phyloP scores from a whole-genome alignment of 2,329 filamentous ascomycete genomes.

The Cladosporium phlei region DNA sequence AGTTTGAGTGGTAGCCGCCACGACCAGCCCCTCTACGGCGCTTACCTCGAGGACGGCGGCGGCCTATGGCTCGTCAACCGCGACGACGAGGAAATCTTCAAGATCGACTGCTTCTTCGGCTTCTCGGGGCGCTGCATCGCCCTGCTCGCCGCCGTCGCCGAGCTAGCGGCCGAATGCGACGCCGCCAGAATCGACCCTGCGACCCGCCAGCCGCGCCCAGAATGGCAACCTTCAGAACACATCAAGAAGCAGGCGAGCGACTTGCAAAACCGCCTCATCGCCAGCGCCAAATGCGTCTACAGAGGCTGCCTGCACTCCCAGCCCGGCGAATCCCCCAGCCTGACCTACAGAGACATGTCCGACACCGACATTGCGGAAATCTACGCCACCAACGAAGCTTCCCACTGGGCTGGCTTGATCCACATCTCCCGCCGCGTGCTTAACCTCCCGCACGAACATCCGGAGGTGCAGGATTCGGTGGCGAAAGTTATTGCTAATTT shows the following conservation, averaged over 20 bases:
- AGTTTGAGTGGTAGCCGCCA: slow-evolving; percentile 58
- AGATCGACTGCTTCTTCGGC: slow-evolving; percentile 76
- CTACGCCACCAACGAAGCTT: slow-evolving; percentile 68
- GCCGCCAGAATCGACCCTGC: slow-evolving; percentile 56
- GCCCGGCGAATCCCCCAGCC: slow-evolving; percentile 31
- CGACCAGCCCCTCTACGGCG: slow-evolving; percentile 38
- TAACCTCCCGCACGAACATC: slow-evolving; percentile 53
- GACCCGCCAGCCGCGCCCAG: slow-evolving; percentile 42
- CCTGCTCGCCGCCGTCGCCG: slow-evolving; percentile 66
- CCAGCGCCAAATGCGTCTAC: slow-evolving; percentile 43
- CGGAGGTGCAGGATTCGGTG: slow-evolving; percentile 60
- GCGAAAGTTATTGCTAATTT: slow-evolving; percentile 60
- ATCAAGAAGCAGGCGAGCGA: slow-evolving; percentile 54
- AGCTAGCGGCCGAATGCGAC: slow-evolving; percentile 66
- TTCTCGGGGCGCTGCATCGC: slow-evolving; percentile 69
- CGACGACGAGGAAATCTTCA: slow-evolving; percentile 40
- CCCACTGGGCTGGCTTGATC: slow-evolving; percentile 72
- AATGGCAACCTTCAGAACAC: slow-evolving; percentile 56
- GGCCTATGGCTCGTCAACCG: slow-evolving; percentile 33
- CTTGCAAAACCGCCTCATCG: slow-evolving; percentile 58
- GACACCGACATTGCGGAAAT: slow-evolving; percentile 61
- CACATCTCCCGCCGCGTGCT: slow-evolving; percentile 72
- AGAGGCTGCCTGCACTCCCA: slow-evolving; percentile 41
- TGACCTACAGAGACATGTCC: slow-evolving; percentile 37
- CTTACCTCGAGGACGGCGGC: slow-evolving; percentile 36